A percentile compares a stretch with the other conserved stretches of the same genome.
Conservation (phyloP, 805 yeast genomes). For the Hanseniaspora singularis region DNA sequence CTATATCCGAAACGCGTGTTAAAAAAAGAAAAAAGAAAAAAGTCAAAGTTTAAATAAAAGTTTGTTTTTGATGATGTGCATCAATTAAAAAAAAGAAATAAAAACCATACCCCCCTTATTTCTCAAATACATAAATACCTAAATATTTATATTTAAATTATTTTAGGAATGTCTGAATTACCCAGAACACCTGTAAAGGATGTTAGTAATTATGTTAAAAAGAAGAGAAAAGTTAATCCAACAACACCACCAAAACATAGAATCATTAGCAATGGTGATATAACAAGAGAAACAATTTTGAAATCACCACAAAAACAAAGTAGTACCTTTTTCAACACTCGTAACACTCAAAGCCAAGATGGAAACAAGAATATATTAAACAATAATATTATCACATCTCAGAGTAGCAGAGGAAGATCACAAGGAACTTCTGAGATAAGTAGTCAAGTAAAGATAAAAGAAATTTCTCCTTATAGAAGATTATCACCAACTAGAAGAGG, state of each 20-base stretch:
- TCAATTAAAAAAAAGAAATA: too few species aligned
- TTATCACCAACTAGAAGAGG: constrained; percentile 12
- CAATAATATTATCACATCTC: too few species aligned
- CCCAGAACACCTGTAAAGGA: constrained; percentile 6
- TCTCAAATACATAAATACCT: background rate
- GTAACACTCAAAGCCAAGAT: background rate
- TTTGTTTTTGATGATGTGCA: too few species aligned
- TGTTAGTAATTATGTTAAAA: background rate
- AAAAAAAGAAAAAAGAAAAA: too few species aligned
- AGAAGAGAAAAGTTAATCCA: background rate
- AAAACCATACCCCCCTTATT: too few species aligned
- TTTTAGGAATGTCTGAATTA: background rate
- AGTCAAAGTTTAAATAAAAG: too few species aligned
- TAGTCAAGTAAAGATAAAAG: background rate
- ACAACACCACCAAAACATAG: constrained; percentile 1
- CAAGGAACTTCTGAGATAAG: background rate
- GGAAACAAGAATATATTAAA: too few species aligned
- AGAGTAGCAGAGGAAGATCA: constrained; percentile 5
- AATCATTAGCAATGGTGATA: background rate
- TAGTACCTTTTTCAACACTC: constrained; percentile 8
- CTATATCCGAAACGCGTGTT: too few species aligned
- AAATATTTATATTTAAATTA: background rate
- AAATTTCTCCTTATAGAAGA: constrained; percentile 7
- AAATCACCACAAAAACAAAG: constrained; percentile 16
- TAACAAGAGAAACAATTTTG: constrained; percentile 12